Percentiles rank a stretch among this genome's conserved stretches.
Evolutionary conservation across 2,329 filamentous ascomycete species (phyloP).

Genomic region (Epichloe sylvatica): DNA sequence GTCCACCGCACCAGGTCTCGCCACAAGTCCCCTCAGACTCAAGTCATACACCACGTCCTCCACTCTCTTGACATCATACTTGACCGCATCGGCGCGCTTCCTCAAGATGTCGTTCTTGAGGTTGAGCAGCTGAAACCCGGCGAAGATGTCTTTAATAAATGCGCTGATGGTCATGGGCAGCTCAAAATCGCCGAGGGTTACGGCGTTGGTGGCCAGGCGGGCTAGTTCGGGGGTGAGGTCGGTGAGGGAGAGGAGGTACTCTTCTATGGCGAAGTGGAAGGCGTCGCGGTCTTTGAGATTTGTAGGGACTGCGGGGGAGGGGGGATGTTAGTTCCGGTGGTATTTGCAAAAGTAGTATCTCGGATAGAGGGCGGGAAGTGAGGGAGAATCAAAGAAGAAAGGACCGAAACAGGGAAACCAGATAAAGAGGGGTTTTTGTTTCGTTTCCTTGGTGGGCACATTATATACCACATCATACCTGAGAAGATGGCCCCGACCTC

Average conservation of each 20-base stretch:
- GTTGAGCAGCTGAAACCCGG: slow-evolving; percentile 93
- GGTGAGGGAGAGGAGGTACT: slow-evolving; percentile 84
- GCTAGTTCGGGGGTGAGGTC: slow-evolving; percentile 81
- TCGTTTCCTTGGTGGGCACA: too few relatives aligned
- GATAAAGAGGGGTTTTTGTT: too few relatives aligned
- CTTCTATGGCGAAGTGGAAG: slow-evolving; percentile 94
- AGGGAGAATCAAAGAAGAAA: not conserved
- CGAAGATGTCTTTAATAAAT: slow-evolving; percentile 90
- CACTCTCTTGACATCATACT: slow-evolving; percentile 95
- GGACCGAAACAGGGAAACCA: not conserved
- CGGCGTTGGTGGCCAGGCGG: slow-evolving; percentile 83
- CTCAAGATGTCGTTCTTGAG: slow-evolving; percentile 89
- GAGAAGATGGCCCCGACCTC: slow-evolving; percentile 68
- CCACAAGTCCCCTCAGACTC: slow-evolving; percentile 68
- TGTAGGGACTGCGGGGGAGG: slow-evolving; percentile 51
- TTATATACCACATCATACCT: slow-evolving; percentile 33
- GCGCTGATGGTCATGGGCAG: slow-evolving; percentile 76
- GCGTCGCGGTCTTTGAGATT: slow-evolving; percentile 80
- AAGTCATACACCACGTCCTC: slow-evolving; percentile 97
- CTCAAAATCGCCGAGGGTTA: slow-evolving; percentile 72
- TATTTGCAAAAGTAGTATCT: not conserved
- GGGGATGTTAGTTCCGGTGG: not conserved
- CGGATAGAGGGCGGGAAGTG: not conserved
- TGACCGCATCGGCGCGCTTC: slow-evolving; percentile 80
- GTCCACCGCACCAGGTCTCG: slow-evolving; percentile 26